Conservation (phyloP, 2,329 filamentous ascomycete genomes). For the Fusarium phyllophilum region DNA sequence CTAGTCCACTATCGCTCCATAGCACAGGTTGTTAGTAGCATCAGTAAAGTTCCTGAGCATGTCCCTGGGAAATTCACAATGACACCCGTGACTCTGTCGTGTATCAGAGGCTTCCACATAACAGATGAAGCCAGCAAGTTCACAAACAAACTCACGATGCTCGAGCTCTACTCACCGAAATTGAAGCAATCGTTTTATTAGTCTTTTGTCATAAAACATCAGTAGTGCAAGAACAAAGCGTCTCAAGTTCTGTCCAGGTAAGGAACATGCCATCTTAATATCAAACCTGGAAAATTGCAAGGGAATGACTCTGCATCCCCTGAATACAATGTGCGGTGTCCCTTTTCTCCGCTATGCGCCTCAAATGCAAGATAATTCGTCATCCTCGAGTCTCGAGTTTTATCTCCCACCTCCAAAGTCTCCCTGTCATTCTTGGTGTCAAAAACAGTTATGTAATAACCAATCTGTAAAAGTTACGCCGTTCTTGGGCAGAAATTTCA, state of each 20-base stretch:
- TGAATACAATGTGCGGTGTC: conserved; percentile 29
- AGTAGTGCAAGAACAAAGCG: conserved; percentile 32
- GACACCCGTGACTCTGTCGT: too few species aligned
- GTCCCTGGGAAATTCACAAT: not conserved
- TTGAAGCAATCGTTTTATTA: conserved; percentile 27
- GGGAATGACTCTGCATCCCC: conserved; percentile 18
- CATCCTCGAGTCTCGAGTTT: not conserved
- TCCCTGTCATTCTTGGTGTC: conserved; percentile 15
- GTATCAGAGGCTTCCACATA: not conserved
- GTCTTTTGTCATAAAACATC: conserved; percentile 36
- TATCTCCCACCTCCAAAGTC: conserved; percentile 7
- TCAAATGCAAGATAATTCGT: conserved; percentile 40
- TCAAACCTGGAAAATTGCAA: conserved; percentile 20
- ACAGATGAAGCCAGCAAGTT: not conserved
- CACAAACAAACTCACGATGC: not conserved
- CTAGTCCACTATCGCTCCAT: not conserved
- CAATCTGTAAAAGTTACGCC: conserved; percentile 18
- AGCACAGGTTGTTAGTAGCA: not conserved
- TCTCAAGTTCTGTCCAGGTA: conserved; percentile 30
- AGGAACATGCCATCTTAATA: conserved; percentile 15
- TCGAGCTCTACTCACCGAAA: not conserved
- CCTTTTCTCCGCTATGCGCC: conserved; percentile 45
- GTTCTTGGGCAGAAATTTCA: not conserved
- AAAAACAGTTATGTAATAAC: conserved; percentile 14
- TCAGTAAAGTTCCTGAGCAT: not conserved